phyloP scores from a whole-genome alignment of 148 eudicot genomes.

The Cornus controversa region DNA sequence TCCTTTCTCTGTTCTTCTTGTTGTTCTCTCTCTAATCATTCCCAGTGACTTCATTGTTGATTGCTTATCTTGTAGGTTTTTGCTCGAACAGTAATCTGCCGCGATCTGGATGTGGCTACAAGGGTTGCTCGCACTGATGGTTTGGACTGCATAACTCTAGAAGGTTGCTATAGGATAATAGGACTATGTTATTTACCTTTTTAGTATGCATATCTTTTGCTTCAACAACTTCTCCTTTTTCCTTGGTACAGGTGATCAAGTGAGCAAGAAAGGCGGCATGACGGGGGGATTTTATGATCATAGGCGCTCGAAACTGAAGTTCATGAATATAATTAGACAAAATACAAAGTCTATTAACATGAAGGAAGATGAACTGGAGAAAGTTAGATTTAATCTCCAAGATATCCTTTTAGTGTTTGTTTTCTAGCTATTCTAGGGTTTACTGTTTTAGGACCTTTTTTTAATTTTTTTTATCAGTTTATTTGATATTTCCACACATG shows the following conservation, averaged over 20 bases:
- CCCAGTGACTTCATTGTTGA: not conserved
- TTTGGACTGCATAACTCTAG: constrained; percentile 93
- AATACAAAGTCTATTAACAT: constrained; percentile 43
- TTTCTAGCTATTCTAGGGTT: not conserved
- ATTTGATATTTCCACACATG: not conserved
- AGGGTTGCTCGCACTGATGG: constrained; percentile 87
- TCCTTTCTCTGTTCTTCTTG: too few relatives aligned
- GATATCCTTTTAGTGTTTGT: constrained; percentile 63
- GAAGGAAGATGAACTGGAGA: constrained; percentile 62
- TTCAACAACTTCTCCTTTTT: constrained; percentile 19
- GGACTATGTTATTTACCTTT: not conserved
- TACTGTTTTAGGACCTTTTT: not conserved
- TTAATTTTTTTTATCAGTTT: not conserved
- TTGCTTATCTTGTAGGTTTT: constrained; percentile 54
- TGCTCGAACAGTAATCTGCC: constrained; percentile 86
- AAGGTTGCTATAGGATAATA: constrained; percentile 49
- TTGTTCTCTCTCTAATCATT: not conserved
- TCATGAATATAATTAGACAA: constrained; percentile 73
- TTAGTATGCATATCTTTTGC: constrained; percentile 7
- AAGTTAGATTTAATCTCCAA: constrained; percentile 63
- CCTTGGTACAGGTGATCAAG: constrained; percentile 84
- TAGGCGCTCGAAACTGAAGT: constrained; percentile 88
- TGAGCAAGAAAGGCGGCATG: constrained; percentile 99
- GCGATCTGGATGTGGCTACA: constrained; percentile 94
- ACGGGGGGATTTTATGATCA: constrained; percentile 96